Conservation (phyloP, 805 yeast species). For the Dipodascus albidus region DNA sequence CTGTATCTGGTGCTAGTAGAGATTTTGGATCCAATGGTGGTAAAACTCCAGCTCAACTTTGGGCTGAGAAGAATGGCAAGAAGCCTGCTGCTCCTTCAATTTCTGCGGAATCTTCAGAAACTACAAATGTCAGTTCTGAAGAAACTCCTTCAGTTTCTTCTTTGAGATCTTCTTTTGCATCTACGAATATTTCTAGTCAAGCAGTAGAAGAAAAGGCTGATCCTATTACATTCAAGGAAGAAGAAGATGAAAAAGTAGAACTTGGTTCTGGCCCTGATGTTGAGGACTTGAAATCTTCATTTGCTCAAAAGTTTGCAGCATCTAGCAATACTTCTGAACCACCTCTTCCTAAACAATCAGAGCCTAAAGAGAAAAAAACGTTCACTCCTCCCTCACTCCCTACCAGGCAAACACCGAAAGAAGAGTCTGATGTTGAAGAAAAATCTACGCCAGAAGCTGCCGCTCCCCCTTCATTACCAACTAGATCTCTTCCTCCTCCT, state of each 20-base stretch:
- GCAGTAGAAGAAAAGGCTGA: slow-evolving; percentile 16
- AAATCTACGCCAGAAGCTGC: background rate
- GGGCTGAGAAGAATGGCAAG: slow-evolving; percentile 87
- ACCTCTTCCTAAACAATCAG: slow-evolving; percentile 8
- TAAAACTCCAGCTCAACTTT: slow-evolving; percentile 85
- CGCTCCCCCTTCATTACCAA: slow-evolving; percentile 2
- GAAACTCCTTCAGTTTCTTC: slow-evolving; percentile 7
- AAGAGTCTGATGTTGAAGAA: slow-evolving; percentile 12
- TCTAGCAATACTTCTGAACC: slow-evolving; percentile 7
- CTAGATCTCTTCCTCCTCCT: background rate
- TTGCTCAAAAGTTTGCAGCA: slow-evolving; percentile 14
- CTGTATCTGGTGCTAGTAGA: slow-evolving; percentile 39
- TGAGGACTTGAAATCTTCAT: slow-evolving; percentile 13
- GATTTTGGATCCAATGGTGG: slow-evolving; percentile 58
- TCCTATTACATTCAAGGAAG: background rate
- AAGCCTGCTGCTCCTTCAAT: slow-evolving; percentile 21
- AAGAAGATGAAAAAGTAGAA: slow-evolving; percentile 4
- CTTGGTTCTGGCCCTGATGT: slow-evolving; percentile 11
- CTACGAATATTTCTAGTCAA: slow-evolving; percentile 7
- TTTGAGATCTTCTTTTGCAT: slow-evolving; percentile 9
- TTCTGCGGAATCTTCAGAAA: slow-evolving; percentile 13
- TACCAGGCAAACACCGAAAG: slow-evolving; percentile 12
- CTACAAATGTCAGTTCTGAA: slow-evolving; percentile 11
- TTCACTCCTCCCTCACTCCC: slow-evolving; percentile 18
- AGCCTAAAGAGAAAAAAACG: slow-evolving; percentile 4